A percentile compares a stretch with the other conserved stretches of the same genome.
Conservation (phyloP, 306 rosid species). For the Vachellia collinsii region DNA sequence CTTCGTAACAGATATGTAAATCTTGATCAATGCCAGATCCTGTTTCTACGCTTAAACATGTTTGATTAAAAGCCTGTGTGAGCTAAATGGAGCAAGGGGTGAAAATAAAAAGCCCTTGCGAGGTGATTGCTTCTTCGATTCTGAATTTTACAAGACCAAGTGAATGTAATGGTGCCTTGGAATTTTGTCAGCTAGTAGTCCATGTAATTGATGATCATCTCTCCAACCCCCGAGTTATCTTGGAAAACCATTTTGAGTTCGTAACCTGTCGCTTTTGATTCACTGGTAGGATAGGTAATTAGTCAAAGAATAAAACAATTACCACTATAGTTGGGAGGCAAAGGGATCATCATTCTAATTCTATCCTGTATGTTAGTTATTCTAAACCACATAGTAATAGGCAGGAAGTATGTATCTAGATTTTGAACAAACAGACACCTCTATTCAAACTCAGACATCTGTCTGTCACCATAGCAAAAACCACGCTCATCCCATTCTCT, state of each 20-base stretch:
- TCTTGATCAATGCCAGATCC: slow-evolving; percentile 24
- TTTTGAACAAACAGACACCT: background rate
- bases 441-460: background rate
- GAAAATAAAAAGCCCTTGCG: background rate
- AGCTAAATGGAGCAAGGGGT: background rate
- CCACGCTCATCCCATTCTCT: background rate
- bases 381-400: background rate
- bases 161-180: background rate
- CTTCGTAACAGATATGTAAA: background rate
- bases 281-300: no score
- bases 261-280: background rate
- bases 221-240: background rate
- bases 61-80: slow-evolving; percentile 1
- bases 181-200: background rate
- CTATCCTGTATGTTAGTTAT: background rate
- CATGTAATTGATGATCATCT: background rate
- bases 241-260: background rate
- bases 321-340: background rate
- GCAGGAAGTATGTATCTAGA: background rate
- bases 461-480: background rate
- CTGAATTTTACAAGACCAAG: background rate
- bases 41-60: background rate
- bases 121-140: background rate
- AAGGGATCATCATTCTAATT: background rate
- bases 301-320: background rate